Conservation (phyloP, 2,329 filamentous ascomycete genomes). For the Tolypocladium tropicale region DNA sequence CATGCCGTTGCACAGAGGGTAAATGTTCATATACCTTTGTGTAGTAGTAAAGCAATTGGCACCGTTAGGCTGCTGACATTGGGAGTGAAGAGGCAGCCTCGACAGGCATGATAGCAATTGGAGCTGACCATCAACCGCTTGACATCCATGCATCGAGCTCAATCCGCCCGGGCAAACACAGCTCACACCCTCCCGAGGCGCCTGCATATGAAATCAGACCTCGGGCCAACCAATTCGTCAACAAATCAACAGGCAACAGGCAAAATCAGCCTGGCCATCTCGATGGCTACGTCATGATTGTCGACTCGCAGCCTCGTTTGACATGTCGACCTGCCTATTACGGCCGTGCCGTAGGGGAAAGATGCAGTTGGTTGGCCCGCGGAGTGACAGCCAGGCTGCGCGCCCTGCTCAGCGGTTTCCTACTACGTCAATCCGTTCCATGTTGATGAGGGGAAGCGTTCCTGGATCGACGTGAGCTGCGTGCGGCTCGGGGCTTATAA, state of each 20-base stretch:
- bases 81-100: too few species aligned
- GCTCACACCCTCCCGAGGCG: neutral
- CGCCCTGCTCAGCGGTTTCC: neutral
- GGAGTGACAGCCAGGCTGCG: neutral
- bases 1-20: too few species aligned
- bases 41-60: too few species aligned
- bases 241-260: neutral
- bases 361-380: neutral
- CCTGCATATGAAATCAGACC: neutral
- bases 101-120: too few species aligned
- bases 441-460: neutral
- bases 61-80: too few species aligned
- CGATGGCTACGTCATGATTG: neutral
- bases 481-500: neutral
- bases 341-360: neutral
- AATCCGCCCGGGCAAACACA: neutral
- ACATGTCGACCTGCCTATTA: neutral
- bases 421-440: neutral
- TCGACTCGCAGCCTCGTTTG: neutral
- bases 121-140: too few species aligned
- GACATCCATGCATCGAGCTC: neutral
- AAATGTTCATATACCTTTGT: too few species aligned
- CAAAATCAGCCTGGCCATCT: neutral
- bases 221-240: neutral
- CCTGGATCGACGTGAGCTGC: neutral